Evolutionary conservation across 345 rosid species (phyloP).

Genomic region (Eutrema yunnanense): DNA sequence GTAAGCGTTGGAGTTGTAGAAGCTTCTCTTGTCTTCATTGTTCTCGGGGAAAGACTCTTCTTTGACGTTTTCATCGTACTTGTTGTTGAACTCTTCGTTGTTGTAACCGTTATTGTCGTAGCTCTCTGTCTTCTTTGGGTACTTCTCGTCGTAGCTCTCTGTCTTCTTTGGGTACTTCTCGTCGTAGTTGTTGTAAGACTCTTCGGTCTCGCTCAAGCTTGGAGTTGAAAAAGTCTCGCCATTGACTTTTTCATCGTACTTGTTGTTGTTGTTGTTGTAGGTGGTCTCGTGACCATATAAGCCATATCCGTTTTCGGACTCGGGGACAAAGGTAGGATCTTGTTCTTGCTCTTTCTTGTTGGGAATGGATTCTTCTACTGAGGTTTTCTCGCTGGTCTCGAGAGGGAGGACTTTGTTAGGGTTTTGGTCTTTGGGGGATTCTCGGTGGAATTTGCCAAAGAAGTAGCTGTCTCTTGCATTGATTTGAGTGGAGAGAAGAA

Average conservation of each 20-base stretch:
- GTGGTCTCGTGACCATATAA: slow-evolving; percentile 33
- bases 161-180: slow-evolving; percentile 25
- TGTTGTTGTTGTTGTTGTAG: slow-evolving; percentile 13
- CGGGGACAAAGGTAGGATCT: slow-evolving; percentile 29
- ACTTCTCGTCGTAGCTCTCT: slow-evolving; percentile 21
- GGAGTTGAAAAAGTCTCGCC: slow-evolving; percentile 25
- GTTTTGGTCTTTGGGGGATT: slow-evolving; percentile 18
- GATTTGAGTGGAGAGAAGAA: slow-evolving; percentile 27
- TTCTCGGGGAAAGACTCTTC: slow-evolving; percentile 11
- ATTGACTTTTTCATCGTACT: slow-evolving; percentile 21
- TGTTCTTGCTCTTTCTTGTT: slow-evolving; percentile 27
- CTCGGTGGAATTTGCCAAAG: slow-evolving; percentile 35
- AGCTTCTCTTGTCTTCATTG: slow-evolving; percentile 15
- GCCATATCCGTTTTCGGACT: slow-evolving; percentile 31
- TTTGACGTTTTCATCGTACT: slow-evolving; percentile 10
- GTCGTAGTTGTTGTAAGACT: slow-evolving; percentile 25
- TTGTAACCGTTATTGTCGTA: slow-evolving; percentile 16
- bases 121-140: slow-evolving; percentile 20
- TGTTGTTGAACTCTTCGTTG: slow-evolving; percentile 20
- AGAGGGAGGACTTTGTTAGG: slow-evolving; percentile 21
- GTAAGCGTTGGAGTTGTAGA: slow-evolving; percentile 30
- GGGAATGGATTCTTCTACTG: slow-evolving; percentile 14
- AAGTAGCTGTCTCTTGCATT: slow-evolving; percentile 39
- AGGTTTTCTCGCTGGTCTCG: slow-evolving; percentile 24
- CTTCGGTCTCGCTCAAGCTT: slow-evolving; percentile 25